Evolutionary conservation across 148 eudicot species (phyloP).

Genomic region (Pouteria glomerata): DNA sequence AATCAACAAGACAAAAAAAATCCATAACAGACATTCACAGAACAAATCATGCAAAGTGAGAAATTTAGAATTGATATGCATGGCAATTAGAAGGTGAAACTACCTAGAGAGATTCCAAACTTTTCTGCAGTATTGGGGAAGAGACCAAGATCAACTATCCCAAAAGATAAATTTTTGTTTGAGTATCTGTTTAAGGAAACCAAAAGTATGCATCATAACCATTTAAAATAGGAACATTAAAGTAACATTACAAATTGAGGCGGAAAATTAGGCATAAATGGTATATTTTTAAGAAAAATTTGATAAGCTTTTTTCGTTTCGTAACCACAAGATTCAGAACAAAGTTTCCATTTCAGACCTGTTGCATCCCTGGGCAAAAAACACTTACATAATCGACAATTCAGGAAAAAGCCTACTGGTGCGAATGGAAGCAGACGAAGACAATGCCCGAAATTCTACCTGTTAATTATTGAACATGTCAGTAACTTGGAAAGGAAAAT

Average conservation of each 20-base stretch:
- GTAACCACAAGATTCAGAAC: neutral
- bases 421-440: constrained; percentile 54
- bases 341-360: neutral
- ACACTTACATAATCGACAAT: constrained; percentile 85
- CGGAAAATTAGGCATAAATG: neutral
- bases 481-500: neutral
- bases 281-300: neutral
- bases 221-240: neutral
- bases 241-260: neutral
- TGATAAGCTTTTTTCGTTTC: neutral
- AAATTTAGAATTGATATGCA: neutral
- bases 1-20: neutral
- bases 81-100: constrained; percentile 12
- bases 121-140: constrained; percentile 84
- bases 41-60: neutral
- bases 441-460: constrained; percentile 85
- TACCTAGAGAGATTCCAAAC: constrained; percentile 66
- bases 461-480: constrained; percentile 28
- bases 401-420: constrained; percentile 79
- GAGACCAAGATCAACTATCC: constrained; percentile 88
- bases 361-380: constrained; percentile 8
- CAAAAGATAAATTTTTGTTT: constrained; percentile 79
- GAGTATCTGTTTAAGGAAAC: constrained; percentile 57
- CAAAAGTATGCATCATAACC: neutral
- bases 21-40: neutral